Evolutionary conservation across 148 eudicot genomes (phyloP).

Genomic region (Vaccinium corymbosum): DNA sequence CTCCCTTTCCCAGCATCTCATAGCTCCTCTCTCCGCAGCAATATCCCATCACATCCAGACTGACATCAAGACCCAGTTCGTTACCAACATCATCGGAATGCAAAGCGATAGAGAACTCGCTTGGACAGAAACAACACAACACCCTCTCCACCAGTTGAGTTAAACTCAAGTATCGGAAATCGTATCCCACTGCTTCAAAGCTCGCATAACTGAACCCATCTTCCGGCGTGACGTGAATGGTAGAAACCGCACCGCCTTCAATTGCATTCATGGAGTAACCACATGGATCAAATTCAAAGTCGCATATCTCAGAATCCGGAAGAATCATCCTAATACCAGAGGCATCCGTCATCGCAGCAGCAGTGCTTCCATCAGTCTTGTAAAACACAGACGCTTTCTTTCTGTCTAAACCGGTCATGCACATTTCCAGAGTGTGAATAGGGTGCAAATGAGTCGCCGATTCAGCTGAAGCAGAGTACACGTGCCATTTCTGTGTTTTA

Average conservation of each 20-base stretch:
- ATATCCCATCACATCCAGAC: slow-evolving; percentile 32
- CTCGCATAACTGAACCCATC: slow-evolving; percentile 87
- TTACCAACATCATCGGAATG: slow-evolving; percentile 29
- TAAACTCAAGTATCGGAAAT: slow-evolving; percentile 38
- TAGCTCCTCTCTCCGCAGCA: slow-evolving; percentile 28
- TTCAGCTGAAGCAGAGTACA: slow-evolving; percentile 54
- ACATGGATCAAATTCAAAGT: slow-evolving; percentile 79
- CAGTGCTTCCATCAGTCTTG: slow-evolving; percentile 46
- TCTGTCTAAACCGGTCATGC: slow-evolving; percentile 69
- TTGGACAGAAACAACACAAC: slow-evolving; percentile 60
- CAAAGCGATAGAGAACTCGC: slow-evolving; percentile 56
- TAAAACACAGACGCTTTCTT: slow-evolving; percentile 55
- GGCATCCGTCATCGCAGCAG: slow-evolving; percentile 50
- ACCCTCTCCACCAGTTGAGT: slow-evolving; percentile 52
- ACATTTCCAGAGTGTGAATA: slow-evolving; percentile 62
- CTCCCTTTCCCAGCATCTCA: slow-evolving; percentile 39
- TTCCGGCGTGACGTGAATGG: slow-evolving; percentile 82
- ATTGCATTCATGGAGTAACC: slow-evolving; percentile 86
- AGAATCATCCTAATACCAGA: slow-evolving; percentile 72
- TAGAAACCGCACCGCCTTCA: slow-evolving; percentile 61
- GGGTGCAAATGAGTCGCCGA: slow-evolving; percentile 2
- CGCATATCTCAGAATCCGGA: slow-evolving; percentile 67
- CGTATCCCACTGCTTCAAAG: slow-evolving; percentile 74
- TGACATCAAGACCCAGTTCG: slow-evolving; percentile 13
- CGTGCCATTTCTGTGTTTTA: slow-evolving; percentile 58